phyloP scores from a whole-genome alignment of 2,329 filamentous ascomycete genomes.

The Colletotrichum acutatum region DNA sequence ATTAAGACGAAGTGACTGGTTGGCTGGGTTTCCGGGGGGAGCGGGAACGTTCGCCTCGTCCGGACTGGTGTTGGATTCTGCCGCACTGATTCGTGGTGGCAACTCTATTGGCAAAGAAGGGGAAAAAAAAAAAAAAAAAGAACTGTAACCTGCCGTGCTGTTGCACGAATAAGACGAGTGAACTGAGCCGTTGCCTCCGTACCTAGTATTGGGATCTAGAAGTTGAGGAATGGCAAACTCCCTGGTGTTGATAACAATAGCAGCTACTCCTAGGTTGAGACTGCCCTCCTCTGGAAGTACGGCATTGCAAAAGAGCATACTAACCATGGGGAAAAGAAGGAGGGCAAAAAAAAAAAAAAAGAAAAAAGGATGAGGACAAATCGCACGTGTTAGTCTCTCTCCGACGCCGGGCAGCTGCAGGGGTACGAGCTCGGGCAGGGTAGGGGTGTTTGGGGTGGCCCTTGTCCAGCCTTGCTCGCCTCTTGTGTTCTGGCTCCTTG shows the following conservation, averaged over 20 bases:
- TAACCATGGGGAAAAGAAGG: not conserved
- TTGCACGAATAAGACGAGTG: not conserved
- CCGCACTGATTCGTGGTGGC: conserved; percentile 8
- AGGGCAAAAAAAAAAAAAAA: not conserved
- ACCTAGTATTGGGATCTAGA: no score
- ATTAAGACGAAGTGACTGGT: not conserved
- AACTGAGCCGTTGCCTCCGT: not conserved
- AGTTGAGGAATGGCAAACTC: not conserved
- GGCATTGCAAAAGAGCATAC: not conserved
- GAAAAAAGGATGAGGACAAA: not conserved
- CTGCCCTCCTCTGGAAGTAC: not conserved
- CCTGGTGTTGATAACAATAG: no score
- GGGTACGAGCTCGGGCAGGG: conserved; percentile 27
- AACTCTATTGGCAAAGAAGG: not conserved
- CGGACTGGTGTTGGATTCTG: not conserved
- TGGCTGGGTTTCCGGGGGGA: not conserved
- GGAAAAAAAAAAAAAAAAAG: not conserved
- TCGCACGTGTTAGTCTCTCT: conserved; percentile 28
- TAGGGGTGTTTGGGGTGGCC: conserved; percentile 18
- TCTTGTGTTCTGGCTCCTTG: conserved; percentile 7
- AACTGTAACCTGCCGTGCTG: not conserved
- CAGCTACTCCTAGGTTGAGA: not conserved
- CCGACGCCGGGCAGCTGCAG: conserved; percentile 24
- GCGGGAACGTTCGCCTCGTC: not conserved
- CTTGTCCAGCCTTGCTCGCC: conserved; percentile 24